Evolutionary conservation across 192 early-diverging fungal genomes (phyloP), one percentile per base, ranked within the genome.

Genomic region (Umbelopsis vinacea): DNA sequence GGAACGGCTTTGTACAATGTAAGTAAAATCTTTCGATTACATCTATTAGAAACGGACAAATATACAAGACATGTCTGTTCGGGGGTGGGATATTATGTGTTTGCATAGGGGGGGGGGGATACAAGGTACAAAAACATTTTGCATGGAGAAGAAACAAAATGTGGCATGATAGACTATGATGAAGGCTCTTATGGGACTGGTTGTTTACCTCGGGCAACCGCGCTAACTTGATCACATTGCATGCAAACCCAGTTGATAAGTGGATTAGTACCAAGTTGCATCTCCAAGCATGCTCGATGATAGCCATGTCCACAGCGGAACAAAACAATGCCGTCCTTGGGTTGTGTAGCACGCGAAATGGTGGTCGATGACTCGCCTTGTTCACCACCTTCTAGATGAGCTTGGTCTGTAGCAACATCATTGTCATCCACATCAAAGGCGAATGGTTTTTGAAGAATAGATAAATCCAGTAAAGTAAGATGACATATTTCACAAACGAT

Each of bases 291-390:
- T 19, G 84, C 76, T 24, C 76, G 81, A 75, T 87, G 86, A 46
- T 82, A 87, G 47, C 82, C 84, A 71, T 85, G 86, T 14, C 84
- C 86, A 71, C 84, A 85, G 21, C 83, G 81, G 72, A 85, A 87
- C 15, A 87, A 55, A 24, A 85, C 21, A 19, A 84, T 50, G 24
- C 82, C 82, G 50, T 76, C 71, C 1, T 26, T 38, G 11, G 57
- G 6, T 48, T 17, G 43, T 1, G 47, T 7, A 12, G 17, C 52
- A 54, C 12, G 14, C 40, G 22, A 17, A 22, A n/a, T n/a, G n/a
- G 21, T 22, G 38, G 46, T 21, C 0, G 47, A 35, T 7, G 69
- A 54, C 53, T 68, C 37, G 29, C 19, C 15, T 33, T 63, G 67
- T 35, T 43, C 22, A 37, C 26, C n/a, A 9, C 46, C 15, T 22